Base-by-base conservation (phyloP, 805 yeast species). In the Barnettozyma wickerhamii region DNA sequence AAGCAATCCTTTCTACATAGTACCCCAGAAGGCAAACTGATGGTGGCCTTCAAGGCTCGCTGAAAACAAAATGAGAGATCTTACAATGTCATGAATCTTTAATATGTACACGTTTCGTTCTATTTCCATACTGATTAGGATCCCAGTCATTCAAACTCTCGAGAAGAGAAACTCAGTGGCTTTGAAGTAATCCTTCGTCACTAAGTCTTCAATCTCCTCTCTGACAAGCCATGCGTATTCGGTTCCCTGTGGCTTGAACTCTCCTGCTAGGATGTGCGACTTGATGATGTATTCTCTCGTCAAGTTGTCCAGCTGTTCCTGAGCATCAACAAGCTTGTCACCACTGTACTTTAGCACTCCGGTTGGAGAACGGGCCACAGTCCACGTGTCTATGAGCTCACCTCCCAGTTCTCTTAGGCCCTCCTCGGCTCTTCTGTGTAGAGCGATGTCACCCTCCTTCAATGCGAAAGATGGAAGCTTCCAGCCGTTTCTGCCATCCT, bases 291-390 rank as follows among this genome's bases (percentile, higher is more conserved):
- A 93, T 53, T 85, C 91, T 52, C 77, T 71, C 12, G 48, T 42
- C 7, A 55, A 54, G 3, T 44, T 52, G 10, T 49, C 58, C 3
- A 53, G 19, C 14, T 47, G 17, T 5, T 43, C 47, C 5, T 42
- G 40, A 6, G 48, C 33, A 7, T 48, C 41, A 13, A 58, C 58
- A 20, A 52, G 20, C 2, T 58, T 51, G 12, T 43, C 51, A 7
- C 52, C 44, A 10, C 46, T 38, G 46, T 67, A 72, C 50, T 76
- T 69, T 47, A 82, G 56, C 2, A 83, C 78, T 33, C 81, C 89
- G 31, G 90, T 82, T 30, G 99, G 98, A 5, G 84, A 84, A 42
- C 77, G 78, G 19, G 98, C 88, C n/a, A 93, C 95, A 17, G 84
- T 77, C 86, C 95, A 91, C 33, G 88, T 83, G 64, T 88, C 84